Base-by-base conservation (phyloP, 129 eudicot species). In the Tanacetum coccineum region DNA sequence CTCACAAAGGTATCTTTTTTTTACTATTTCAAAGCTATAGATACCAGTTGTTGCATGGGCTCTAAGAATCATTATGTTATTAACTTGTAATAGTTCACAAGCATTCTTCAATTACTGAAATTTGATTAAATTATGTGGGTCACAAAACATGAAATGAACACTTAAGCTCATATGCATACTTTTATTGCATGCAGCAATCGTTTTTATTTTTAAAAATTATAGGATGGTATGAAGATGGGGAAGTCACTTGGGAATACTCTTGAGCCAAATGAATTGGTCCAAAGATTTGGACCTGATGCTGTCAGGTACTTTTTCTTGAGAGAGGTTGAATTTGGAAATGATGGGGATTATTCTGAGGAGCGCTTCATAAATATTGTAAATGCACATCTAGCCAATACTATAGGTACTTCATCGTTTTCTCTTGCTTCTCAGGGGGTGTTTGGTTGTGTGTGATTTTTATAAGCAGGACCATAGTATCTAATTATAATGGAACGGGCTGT, bases 181-280 rank as follows among this genome's bases (percentile, higher is more conserved):
- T 81, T 76, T 50, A 81, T 85, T 80, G 76, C 62, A 85, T 85
- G 87, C 83, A 75, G 84, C 81, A 65, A 66, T 81, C 83, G 66
- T 81, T 81, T 82, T 72, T 76, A 78, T 81, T 61, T 77, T 76
- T 80, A 44, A 85, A 36, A 82, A 78, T 80, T 73, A 71, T 86
- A 94, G 99, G 99, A 89, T 81, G 99, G 99, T n/a, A 82, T 94
- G 95, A 94, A 94, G 81, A 94, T 94, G 99, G 97, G 99, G 17
- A 94, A 94, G 68, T 89, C 99, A 46, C 82, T 94, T 62, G 97
- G 99, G 47, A 94, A 94, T 82, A 94, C 97, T 50, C 80, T 94
- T 65, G 99, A 94, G 74, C 99, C 99, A 54, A 94, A 85, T 26
- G 90, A 87, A 39, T 81, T 94, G 74, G 93, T 94, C 70, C 78